These are phyloP conservation scores for Colletotrichum horii DNA, from an alignment of 2,329 filamentous ascomycete species.

Conservation along the genomic window DNA sequence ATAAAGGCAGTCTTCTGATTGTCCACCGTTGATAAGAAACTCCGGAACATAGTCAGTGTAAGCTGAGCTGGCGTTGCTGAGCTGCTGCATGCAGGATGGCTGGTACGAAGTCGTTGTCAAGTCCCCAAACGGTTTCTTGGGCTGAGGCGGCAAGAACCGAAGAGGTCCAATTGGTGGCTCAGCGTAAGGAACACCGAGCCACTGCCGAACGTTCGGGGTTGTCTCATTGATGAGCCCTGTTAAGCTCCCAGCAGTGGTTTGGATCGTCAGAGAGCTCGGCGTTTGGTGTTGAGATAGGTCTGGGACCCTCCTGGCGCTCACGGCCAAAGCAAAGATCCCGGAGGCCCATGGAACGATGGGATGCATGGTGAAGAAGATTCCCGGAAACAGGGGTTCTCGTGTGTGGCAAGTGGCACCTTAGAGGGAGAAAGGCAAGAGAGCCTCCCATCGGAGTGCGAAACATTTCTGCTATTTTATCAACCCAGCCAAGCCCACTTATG, in stretches of 20 bases:
- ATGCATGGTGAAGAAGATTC: background rate
- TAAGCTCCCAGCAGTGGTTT: background rate
- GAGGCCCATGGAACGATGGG: background rate
- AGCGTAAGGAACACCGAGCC: conserved; percentile 57
- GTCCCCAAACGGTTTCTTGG: conserved; percentile 27
- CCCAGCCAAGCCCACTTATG: background rate
- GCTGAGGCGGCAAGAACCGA: conserved; percentile 43
- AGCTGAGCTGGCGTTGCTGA: conserved; percentile 27
- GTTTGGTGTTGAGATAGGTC: background rate
- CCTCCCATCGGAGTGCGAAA: background rate
- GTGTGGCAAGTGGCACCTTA: background rate
- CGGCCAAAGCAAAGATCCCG: background rate
- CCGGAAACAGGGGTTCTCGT: background rate
- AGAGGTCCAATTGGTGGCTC: conserved; percentile 58
- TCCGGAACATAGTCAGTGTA: background rate
- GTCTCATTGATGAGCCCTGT: background rate
- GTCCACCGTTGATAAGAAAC: background rate
- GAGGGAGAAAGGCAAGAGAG: background rate
- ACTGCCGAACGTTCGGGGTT: background rate
- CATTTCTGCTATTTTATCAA: background rate
- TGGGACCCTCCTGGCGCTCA: background rate
- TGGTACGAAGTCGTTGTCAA: conserved; percentile 29
- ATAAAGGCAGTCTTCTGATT: conserved; percentile 37
- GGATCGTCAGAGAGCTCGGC: background rate
- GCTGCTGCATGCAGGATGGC: conserved; percentile 36